These are phyloP conservation scores for Skeletonema costatum DNA, from an alignment of 108 stramenopile species.

Conservation along the genomic window DNA sequence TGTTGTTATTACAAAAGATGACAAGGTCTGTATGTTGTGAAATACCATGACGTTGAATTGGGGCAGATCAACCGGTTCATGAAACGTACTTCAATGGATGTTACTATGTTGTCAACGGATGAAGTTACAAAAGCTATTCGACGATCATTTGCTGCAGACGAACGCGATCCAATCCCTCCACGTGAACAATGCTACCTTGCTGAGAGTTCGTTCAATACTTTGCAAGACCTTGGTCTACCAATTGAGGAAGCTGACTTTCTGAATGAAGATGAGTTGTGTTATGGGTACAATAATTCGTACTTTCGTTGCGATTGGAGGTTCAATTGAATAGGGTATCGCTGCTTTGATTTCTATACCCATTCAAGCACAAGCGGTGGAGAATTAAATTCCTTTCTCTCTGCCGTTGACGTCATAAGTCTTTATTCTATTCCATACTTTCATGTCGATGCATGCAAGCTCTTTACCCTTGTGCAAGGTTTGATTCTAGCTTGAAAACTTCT, in stretches of 20 bases:
- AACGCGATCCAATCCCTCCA: constrained; percentile 17
- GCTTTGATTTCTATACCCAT: not conserved
- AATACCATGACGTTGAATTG: constrained; percentile 5
- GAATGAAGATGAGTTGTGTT: constrained; percentile 7
- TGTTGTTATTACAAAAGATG: constrained; percentile 3
- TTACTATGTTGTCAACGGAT: not conserved
- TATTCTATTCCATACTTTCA: no score
- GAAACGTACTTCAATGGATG: not conserved
- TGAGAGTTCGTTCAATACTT: constrained; percentile 16
- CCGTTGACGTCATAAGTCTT: no score
- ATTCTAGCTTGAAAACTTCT: no score
- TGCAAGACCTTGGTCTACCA: not conserved
- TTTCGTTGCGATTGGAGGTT: constrained; percentile 18
- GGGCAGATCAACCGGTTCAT: not conserved
- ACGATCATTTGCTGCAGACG: constrained; percentile 25
- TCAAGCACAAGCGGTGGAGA: no score
- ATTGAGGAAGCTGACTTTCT: constrained; percentile 10
- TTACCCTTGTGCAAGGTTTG: no score
- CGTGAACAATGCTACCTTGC: constrained; percentile 23
- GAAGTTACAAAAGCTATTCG: constrained; percentile 10
- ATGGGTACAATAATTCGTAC: not conserved
- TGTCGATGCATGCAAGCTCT: no score
- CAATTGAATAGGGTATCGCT: not conserved
- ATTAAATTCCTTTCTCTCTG: no score
- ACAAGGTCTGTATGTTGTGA: constrained; percentile 7